phyloP scores from a whole-genome alignment of 1,284 basidiomycete genomes.

The Cutaneotrichosporon mucoides region DNA sequence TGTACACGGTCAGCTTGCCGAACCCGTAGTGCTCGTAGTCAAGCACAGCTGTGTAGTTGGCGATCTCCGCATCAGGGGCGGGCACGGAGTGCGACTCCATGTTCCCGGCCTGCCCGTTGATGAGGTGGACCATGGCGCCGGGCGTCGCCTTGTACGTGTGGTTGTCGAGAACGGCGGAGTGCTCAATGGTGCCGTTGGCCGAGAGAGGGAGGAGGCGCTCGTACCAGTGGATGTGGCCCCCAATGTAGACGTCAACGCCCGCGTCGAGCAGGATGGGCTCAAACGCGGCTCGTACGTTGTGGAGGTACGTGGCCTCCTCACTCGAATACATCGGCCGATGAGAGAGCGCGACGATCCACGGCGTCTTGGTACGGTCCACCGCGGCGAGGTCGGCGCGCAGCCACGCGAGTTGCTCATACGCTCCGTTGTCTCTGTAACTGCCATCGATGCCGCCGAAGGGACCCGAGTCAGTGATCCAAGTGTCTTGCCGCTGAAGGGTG shows the following conservation, averaged over 20 bases:
- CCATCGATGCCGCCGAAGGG: slow-evolving; percentile 20
- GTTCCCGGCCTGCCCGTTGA: slow-evolving; percentile 43
- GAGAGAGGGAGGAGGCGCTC: slow-evolving; percentile 39
- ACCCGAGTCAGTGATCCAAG: slow-evolving; percentile 11
- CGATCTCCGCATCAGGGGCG: slow-evolving; percentile 12
- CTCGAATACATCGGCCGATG: slow-evolving; percentile 39
- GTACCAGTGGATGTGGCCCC: slow-evolving; percentile 47
- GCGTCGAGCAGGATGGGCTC: slow-evolving; percentile 43
- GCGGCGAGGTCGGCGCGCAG: slow-evolving; percentile 33
- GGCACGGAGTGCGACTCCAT: slow-evolving; percentile 39
- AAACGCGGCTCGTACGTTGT: slow-evolving; percentile 39
- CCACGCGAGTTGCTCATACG: slow-evolving; percentile 30
- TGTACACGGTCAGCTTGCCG: slow-evolving; percentile 35
- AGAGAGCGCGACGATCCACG: slow-evolving; percentile 44
- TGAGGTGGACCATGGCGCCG: slow-evolving; percentile 27
- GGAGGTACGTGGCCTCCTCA: slow-evolving; percentile 28
- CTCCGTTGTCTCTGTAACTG: slow-evolving; percentile 18
- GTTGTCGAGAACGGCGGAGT: slow-evolving; percentile 31
- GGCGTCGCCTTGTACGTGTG: slow-evolving; percentile 24
- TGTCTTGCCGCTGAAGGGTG: background rate
- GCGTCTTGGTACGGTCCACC: slow-evolving; percentile 44
- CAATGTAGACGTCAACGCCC: slow-evolving; percentile 41
- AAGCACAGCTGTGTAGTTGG: slow-evolving; percentile 28
- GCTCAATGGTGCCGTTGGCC: slow-evolving; percentile 31
- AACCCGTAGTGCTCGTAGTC: slow-evolving; percentile 34